Conservation (phyloP, 306 rosid genomes). For the Glycyrrhiza uralensis region DNA sequence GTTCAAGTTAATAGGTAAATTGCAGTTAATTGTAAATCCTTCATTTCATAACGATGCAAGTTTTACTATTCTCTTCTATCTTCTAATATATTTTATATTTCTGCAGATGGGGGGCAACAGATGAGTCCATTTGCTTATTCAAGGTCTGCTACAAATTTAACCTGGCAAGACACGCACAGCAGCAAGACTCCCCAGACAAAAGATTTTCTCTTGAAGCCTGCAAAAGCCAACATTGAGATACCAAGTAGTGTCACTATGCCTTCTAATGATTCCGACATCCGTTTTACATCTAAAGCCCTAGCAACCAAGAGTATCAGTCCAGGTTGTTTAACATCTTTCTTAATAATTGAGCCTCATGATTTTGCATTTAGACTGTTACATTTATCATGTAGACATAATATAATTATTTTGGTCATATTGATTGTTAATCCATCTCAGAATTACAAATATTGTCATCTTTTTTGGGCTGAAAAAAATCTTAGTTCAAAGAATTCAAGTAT, state of each 20-base stretch:
- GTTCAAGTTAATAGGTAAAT: too few relatives aligned
- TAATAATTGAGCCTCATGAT: background rate
- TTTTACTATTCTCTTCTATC: conserved; percentile 1
- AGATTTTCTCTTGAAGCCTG: conserved; percentile 44
- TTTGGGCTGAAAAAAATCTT: background rate
- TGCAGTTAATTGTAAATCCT: background rate
- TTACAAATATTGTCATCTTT: background rate
- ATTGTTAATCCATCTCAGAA: background rate
- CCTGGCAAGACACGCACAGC: conserved; percentile 32
- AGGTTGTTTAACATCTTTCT: conserved; percentile 32
- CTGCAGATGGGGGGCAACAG: conserved; percentile 48
- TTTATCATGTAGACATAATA: background rate
- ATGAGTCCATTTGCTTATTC: conserved; percentile 32
- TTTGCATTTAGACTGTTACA: background rate
- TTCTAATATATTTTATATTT: conserved; percentile 3
- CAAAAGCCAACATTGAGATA: conserved; percentile 31
- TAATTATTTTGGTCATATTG: background rate
- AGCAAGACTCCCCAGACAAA: conserved; percentile 40
- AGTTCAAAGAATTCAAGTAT: background rate
- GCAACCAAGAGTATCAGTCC: conserved; percentile 34
- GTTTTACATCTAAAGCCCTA: conserved; percentile 33
- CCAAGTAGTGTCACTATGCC: conserved; percentile 27
- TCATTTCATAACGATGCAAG: background rate
- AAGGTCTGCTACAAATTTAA: conserved; percentile 33
- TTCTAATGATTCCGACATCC: conserved; percentile 34